Conservation (phyloP, 495 filamentous ascomycete genomes). For the Penicillium fimorum region DNA sequence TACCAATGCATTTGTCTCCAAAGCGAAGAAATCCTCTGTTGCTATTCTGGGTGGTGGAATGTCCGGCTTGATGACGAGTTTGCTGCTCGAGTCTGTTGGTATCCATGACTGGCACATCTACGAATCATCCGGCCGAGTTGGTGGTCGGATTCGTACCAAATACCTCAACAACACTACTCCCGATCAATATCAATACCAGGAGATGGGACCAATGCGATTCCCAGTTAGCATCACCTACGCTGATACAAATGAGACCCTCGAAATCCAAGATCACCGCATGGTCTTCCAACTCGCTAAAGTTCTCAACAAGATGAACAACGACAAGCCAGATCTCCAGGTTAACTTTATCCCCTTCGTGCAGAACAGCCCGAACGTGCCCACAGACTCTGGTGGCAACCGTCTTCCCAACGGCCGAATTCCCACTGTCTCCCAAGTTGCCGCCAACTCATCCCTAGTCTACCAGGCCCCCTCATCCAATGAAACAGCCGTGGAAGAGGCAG, state of each 20-base stretch:
- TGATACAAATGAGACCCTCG: slow-evolving; percentile 53
- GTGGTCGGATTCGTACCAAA: slow-evolving; percentile 60
- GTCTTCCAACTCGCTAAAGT: slow-evolving; percentile 61
- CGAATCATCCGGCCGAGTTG: slow-evolving; percentile 51
- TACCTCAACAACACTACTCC: slow-evolving; percentile 56
- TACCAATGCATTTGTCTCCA: slow-evolving; percentile 47
- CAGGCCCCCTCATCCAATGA: slow-evolving; percentile 29
- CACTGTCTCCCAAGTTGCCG: slow-evolving; percentile 35
- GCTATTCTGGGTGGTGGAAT: slow-evolving; percentile 71
- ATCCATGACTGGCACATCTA: slow-evolving; percentile 55
- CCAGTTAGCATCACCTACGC: slow-evolving; percentile 48
- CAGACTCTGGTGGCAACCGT: slow-evolving; percentile 52
- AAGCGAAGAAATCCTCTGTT: slow-evolving; percentile 45
- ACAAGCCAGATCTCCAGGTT: slow-evolving; percentile 51
- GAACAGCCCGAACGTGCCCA: slow-evolving; percentile 49
- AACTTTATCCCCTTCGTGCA: slow-evolving; percentile 68
- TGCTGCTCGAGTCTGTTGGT: slow-evolving; percentile 51
- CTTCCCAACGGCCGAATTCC: slow-evolving; percentile 47
- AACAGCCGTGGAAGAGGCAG: slow-evolving; percentile 37
- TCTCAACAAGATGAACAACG: slow-evolving; percentile 56
- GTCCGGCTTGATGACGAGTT: slow-evolving; percentile 60
- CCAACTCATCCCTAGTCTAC: slow-evolving; percentile 33
- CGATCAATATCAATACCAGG: slow-evolving; percentile 68
- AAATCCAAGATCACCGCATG: slow-evolving; percentile 58
- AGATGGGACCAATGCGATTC: slow-evolving; percentile 75